Conservation (phyloP, 108 stramenopile genomes). For the Cyclotella distinguenda region DNA sequence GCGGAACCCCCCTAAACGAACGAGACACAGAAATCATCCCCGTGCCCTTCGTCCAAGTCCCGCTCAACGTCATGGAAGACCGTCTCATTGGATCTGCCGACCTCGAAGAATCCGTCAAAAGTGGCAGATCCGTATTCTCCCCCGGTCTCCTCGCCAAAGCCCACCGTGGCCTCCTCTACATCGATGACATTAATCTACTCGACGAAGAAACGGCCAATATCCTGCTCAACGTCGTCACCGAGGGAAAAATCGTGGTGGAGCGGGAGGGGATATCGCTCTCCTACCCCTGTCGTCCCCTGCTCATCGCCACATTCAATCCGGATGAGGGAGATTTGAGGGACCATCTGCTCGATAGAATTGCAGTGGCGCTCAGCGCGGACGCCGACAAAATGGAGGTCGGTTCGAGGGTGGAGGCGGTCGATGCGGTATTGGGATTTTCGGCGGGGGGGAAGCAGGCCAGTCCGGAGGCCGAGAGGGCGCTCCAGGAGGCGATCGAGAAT, state of each 20-base stretch:
- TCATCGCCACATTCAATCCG: conserved; percentile 96
- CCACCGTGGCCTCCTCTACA: conserved; percentile 92
- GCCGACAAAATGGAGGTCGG: conserved; percentile 73
- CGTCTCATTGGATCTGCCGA: conserved; percentile 93
- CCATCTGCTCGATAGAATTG: conserved; percentile 93
- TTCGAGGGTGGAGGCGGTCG: conserved; percentile 84
- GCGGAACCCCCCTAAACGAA: conserved; percentile 76
- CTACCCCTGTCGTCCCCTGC: conserved; percentile 89
- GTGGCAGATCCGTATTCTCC: conserved; percentile 90
- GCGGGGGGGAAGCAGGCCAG: conserved; percentile 63
- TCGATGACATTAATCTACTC: conserved; percentile 96
- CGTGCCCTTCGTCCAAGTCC: conserved; percentile 94
- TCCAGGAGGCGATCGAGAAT: conserved; percentile 73
- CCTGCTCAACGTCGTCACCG: conserved; percentile 84
- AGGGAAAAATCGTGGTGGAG: conserved; percentile 92
- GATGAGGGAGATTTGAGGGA: conserved; percentile 97
- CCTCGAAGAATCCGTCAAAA: conserved; percentile 88
- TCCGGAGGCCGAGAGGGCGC: conserved; percentile 57
- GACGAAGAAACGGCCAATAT: conserved; percentile 94
- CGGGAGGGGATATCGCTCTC: conserved; percentile 91
- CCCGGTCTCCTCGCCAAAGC: conserved; percentile 95
- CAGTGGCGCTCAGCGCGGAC: conserved; percentile 88
- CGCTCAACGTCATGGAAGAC: conserved; percentile 97
- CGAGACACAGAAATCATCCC: conserved; percentile 90
- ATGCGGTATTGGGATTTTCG: conserved; percentile 80